Percentiles rank a stretch among this genome's conserved stretches.
Evolutionary conservation across 1,284 basidiomycete genomes (phyloP).

Genomic region (Boletellus dicymbophilus): DNA sequence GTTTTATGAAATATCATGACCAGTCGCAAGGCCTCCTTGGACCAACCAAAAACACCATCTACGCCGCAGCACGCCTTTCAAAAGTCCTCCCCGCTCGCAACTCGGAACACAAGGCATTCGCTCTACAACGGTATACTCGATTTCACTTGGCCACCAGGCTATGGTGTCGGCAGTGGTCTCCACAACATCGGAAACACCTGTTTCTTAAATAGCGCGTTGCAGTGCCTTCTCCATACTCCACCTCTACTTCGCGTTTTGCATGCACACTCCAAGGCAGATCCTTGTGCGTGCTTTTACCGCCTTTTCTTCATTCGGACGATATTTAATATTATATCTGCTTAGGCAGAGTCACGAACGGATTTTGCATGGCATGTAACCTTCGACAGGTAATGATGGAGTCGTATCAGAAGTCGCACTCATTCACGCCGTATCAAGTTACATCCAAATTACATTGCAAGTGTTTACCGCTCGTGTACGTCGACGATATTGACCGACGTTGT

Average conservation of each 20-base stretch:
- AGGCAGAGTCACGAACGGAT: constrained; percentile 59
- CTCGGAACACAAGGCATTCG: constrained; percentile 29
- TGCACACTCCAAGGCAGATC: constrained; percentile 51
- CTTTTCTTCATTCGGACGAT: neutral
- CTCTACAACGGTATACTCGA: constrained; percentile 58
- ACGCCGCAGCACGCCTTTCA: constrained; percentile 19
- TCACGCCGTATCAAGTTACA: constrained; percentile 65
- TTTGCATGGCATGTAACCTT: constrained; percentile 82
- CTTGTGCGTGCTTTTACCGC: constrained; percentile 44
- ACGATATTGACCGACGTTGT: constrained; percentile 10
- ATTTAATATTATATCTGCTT: constrained; percentile 14
- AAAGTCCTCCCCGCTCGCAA: constrained; percentile 21
- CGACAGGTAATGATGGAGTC: constrained; percentile 55
- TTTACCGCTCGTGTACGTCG: neutral
- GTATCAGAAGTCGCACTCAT: constrained; percentile 46
- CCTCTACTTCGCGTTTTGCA: constrained; percentile 78
- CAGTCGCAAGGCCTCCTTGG: constrained; percentile 15
- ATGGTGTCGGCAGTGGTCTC: constrained; percentile 64
- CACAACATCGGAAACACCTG: constrained; percentile 96
- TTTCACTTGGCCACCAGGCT: constrained; percentile 50
- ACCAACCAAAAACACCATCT: constrained; percentile 23
- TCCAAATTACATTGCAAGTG: constrained; percentile 69
- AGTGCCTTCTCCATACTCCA: constrained; percentile 93
- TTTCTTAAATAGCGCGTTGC: constrained; percentile 95
- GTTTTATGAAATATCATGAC: constrained; percentile 2